Evolutionary conservation across 139 green algal genomes (phyloP).

Genomic region (Picocystis salinarum): DNA sequence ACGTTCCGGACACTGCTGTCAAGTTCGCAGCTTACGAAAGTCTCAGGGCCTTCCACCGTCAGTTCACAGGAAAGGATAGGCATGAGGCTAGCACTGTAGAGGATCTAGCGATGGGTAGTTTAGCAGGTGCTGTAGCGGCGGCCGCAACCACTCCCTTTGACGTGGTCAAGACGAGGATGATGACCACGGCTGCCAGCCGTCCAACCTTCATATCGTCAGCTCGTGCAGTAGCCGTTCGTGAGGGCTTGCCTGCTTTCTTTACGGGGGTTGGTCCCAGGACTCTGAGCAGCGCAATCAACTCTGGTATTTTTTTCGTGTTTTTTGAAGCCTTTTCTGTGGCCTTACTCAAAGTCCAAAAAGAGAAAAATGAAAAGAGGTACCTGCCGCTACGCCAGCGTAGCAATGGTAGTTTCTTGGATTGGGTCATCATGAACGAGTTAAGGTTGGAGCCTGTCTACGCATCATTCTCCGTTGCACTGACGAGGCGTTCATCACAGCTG

Average conservation of each 20-base stretch:
- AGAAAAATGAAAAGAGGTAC: no score
- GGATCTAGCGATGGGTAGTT: conserved; percentile 56
- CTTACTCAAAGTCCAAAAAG: no score
- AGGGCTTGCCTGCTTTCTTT: conserved; percentile 21
- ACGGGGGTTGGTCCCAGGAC: conserved; percentile 45
- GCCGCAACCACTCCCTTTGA: conserved; percentile 70
- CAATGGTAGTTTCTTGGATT: no score
- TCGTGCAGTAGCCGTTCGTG: neutral
- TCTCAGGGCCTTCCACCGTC: conserved; percentile 36
- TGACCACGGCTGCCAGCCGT: conserved; percentile 39
- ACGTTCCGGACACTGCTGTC: conserved; percentile 72
- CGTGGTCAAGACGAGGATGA: conserved; percentile 85
- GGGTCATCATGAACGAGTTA: no score
- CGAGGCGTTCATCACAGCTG: no score
- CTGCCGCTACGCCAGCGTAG: no score
- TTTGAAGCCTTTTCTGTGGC: conserved; percentile 44
- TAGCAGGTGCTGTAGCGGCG: conserved; percentile 46
- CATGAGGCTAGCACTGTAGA: conserved; percentile 18
- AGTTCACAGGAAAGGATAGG: conserved; percentile 4
- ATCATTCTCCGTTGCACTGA: no score
- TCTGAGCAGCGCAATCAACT: conserved; percentile 60
- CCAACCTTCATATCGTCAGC: conserved; percentile 33
- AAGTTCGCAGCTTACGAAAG: conserved; percentile 71
- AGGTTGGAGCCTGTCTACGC: no score
- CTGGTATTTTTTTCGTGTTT: conserved; percentile 67